Evolutionary conservation across 2,329 filamentous ascomycete genomes (phyloP), one percentile per base, ranked within the genome.

Genomic region (Fusarium ramigenum): DNA sequence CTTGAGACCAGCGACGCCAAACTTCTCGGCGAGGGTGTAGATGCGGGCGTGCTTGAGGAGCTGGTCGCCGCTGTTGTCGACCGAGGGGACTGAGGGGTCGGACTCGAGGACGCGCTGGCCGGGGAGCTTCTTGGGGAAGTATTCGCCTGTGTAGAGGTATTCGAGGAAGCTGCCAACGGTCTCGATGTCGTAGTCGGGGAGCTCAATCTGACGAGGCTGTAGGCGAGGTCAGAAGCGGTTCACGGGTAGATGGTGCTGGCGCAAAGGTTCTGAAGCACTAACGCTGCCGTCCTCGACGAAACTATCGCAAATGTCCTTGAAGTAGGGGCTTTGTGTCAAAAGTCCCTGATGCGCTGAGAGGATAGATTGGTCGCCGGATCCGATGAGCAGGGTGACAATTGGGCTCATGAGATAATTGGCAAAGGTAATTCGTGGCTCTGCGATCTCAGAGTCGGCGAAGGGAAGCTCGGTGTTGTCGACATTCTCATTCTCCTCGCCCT

Each of bases 11-110:
- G 86, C 83, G 53, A 94, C 84, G 44, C 90, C 88, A 69, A 96
- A 91, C 82, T 93, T 94, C 77, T 95, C 92, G 30, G 94, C 95
- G 30, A 98, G 87, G 0, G 94, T 97, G 85, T 97, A 97, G 73
- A 97, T 89, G 72, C 93, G 92, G 28, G 95, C 95, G 81, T 98
- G 95, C 79, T 93, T 94, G 69, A 98, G 90, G 23, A 98, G 91
- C 79, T 96, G 93, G 19, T 92, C 88, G 74, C 95, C 95, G n/a
- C 89, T 89, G 80, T 93, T 88, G 83, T 97, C 95, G 63, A 93
- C 86, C 2, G 84, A 80, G 7, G 93, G 92, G 18, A 90, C 81
- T 12, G 87, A 83, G 0, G 92, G 88, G 79, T 96, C 92, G 61
- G 86, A 81, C 79, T 97, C 93, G 50, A 97, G 89, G 34, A 87